Percentiles rank a stretch among this genome's conserved stretches.
phyloP scores from a whole-genome alignment of 83 land plant species.

The Picea abies region DNA sequence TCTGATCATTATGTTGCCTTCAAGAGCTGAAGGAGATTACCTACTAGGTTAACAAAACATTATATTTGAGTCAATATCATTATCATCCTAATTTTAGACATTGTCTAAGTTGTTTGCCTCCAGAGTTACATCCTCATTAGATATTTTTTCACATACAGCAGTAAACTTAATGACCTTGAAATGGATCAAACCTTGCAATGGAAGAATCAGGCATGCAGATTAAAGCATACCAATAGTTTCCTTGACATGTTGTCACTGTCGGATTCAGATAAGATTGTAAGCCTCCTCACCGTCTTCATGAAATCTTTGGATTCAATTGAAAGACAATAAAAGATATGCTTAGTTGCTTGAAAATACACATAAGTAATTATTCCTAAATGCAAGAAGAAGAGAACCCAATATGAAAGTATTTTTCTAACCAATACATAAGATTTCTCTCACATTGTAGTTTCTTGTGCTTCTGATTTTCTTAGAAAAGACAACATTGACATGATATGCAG shows the following conservation, averaged over 20 bases:
- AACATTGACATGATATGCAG: not conserved
- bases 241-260: slow-evolving; percentile 28
- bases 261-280: slow-evolving; percentile 40
- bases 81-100: too few relatives aligned
- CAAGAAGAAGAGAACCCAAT: not conserved
- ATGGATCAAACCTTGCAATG: not conserved
- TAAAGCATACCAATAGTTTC: not conserved
- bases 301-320: slow-evolving; percentile 38
- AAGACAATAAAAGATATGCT: not conserved
- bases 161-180: not conserved
- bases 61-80: not conserved
- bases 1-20: not conserved
- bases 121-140: not conserved
- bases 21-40: not conserved
- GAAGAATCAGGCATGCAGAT: not conserved
- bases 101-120: not conserved
- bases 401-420: not conserved
- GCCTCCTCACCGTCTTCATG: slow-evolving; percentile 37
- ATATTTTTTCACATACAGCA: not conserved
- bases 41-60: not conserved
- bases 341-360: not conserved
- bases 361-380: not conserved
- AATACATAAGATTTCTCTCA: not conserved
- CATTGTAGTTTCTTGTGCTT: not conserved
- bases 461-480: not conserved